These are phyloP conservation scores for Neurospora tetrasperma DNA, from an alignment of 495 filamentous ascomycete species.

Conservation along the genomic window DNA sequence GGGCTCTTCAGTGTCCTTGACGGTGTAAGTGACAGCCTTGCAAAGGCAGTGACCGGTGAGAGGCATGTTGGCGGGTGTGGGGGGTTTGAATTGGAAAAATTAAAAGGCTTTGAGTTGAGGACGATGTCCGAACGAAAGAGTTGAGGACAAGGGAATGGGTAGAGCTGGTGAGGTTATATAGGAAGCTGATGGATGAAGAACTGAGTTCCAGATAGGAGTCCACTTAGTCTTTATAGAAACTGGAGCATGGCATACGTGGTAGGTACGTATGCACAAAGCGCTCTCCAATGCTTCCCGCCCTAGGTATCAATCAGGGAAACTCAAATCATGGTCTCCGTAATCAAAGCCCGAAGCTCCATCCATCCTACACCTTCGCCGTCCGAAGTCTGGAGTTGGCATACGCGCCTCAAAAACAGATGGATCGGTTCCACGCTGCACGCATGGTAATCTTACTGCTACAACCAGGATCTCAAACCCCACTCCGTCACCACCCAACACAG, in stretches of 20 bases:
- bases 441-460: background rate
- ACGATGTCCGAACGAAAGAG: background rate
- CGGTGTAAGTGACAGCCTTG: slow-evolving; percentile 55
- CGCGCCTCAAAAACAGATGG: background rate
- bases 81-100: background rate
- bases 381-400: background rate
- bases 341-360: background rate
- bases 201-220: background rate
- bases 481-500: background rate
- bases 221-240: background rate
- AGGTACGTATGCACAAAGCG: background rate
- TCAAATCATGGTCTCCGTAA: background rate
- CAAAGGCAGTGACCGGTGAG: slow-evolving; percentile 62
- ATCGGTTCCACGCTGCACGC: background rate
- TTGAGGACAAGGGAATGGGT: background rate
- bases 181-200: background rate
- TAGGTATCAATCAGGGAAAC: background rate
- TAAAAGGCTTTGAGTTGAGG: background rate
- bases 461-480: background rate
- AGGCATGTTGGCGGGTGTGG: slow-evolving; percentile 41
- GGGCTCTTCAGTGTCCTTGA: slow-evolving; percentile 41
- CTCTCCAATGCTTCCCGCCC: background rate
- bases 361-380: background rate
- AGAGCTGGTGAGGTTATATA: background rate
- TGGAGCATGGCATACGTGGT: background rate